These are phyloP conservation scores for Chrysoporthe deuterocubensis DNA, from an alignment of 2,329 filamentous ascomycete genomes.

Conservation along the genomic window DNA sequence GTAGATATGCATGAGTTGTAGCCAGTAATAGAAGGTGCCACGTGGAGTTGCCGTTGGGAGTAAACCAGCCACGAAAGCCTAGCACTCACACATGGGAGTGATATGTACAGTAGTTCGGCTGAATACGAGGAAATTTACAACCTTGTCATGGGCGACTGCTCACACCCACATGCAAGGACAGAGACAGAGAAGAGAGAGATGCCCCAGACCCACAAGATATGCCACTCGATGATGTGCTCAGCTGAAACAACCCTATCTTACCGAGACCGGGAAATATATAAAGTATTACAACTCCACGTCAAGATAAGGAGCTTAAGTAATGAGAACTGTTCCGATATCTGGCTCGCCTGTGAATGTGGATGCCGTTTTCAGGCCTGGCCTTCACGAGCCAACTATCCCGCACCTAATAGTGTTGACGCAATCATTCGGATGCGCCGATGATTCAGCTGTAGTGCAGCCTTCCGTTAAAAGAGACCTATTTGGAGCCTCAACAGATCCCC, in stretches of 20 bases:
- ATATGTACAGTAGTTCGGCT: not conserved
- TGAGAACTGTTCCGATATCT: not conserved
- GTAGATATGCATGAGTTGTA: not conserved
- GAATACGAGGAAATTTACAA: not conserved
- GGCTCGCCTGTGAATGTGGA: not conserved
- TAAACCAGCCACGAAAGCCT: not conserved
- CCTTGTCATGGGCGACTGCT: not conserved
- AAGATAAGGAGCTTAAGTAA: not conserved
- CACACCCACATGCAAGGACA: not conserved
- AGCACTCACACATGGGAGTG: not conserved
- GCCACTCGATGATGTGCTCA: not conserved
- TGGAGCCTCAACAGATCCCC: slow-evolving; percentile 1
- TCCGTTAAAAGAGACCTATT: not conserved
- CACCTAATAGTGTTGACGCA: not conserved
- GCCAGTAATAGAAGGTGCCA: not conserved
- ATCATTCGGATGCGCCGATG: not conserved
- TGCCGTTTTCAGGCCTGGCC: not conserved
- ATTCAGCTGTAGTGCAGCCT: not conserved
- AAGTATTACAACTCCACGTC: not conserved
- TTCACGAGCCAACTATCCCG: not conserved
- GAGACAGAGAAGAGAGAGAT: not conserved
- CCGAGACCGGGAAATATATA: not conserved
- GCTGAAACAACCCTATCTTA: not conserved
- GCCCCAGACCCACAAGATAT: not conserved
- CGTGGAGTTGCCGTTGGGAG: not conserved